Conservation (phyloP, 768 basidiomycete genomes). For the Phylloporus sp. region DNA sequence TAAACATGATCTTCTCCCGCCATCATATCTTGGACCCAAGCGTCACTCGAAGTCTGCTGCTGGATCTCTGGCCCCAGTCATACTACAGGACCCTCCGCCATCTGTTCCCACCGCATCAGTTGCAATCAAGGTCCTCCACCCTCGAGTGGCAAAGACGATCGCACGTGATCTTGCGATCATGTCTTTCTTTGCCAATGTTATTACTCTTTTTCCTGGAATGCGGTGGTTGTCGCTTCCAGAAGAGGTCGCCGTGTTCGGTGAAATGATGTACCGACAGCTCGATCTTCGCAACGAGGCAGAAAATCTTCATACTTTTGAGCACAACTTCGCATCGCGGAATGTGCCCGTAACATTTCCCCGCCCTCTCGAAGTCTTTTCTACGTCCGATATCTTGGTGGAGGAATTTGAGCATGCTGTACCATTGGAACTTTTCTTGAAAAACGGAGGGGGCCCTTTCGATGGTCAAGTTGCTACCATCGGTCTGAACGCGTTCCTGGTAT, state of each 20-base stretch:
- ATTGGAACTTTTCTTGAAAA: constrained; percentile 76
- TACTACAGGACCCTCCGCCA: constrained; percentile 51
- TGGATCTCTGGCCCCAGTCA: constrained; percentile 49
- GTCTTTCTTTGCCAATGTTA: constrained; percentile 78
- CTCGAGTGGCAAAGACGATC: constrained; percentile 76
- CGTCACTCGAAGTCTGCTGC: constrained; percentile 45
- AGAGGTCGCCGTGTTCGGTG: constrained; percentile 90
- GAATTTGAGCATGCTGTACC: constrained; percentile 93
- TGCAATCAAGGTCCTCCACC: constrained; percentile 95
- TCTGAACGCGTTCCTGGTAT: constrained; percentile 88
- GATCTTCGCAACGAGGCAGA: constrained; percentile 88
- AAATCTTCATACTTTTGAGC: constrained; percentile 80
- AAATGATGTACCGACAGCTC: constrained; percentile 94
- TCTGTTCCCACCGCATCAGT: constrained; percentile 81
- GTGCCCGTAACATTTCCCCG: constrained; percentile 87
- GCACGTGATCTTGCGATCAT: constrained; percentile 91
- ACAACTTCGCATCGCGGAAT: constrained; percentile 74
- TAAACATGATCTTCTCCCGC: constrained; percentile 78
- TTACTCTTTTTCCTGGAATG: constrained; percentile 86
- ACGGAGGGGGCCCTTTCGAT: constrained; percentile 91
- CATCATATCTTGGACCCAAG: constrained; percentile 75
- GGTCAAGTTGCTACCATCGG: constrained; percentile 87
- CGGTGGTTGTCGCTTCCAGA: constrained; percentile 95
- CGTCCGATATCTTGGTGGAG: constrained; percentile 78
- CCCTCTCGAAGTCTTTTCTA: constrained; percentile 79